These are phyloP conservation scores for Lindgomyces ingoldianus DNA, from an alignment of 495 filamentous ascomycete genomes.

Conservation along the genomic window DNA sequence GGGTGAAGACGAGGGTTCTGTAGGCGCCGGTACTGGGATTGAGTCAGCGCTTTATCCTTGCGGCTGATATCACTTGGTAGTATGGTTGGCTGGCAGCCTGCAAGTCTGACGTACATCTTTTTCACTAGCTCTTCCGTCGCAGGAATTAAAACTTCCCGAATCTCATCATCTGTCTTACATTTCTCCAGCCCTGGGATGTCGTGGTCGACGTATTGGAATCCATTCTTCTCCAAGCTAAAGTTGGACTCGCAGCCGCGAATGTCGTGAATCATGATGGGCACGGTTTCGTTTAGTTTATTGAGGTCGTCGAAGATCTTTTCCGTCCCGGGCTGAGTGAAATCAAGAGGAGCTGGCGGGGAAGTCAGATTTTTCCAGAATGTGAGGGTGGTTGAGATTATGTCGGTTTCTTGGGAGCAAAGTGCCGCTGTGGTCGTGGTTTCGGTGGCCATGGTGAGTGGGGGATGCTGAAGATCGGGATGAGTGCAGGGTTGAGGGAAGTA, in stretches of 20 bases:
- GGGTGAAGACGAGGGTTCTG: background rate
- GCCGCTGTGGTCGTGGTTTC: no score
- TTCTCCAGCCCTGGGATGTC: background rate
- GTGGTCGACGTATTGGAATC: conserved; percentile 4
- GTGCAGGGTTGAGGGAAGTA: no score
- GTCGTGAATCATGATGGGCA: background rate
- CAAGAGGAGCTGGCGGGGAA: no score
- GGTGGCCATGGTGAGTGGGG: no score
- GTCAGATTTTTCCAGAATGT: no score
- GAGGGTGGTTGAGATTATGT: no score
- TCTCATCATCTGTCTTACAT: conserved; percentile 4
- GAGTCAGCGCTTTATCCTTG: no score
- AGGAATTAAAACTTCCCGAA: background rate
- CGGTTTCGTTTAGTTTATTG: background rate
- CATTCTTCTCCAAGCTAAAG: background rate
- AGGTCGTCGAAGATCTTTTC: background rate
- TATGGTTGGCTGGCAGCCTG: no score
- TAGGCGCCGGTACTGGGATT: background rate
- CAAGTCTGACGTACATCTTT: no score
- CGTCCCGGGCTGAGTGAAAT: conserved; percentile 5
- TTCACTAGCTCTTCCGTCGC: conserved; percentile 6
- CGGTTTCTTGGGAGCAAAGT: no score
- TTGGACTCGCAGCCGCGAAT: background rate
- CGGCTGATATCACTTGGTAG: no score
- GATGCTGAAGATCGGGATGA: no score